These are phyloP conservation scores for Liriodendron chinense DNA, from an alignment of 164 flowering plant genomes.

Conservation along the genomic window DNA sequence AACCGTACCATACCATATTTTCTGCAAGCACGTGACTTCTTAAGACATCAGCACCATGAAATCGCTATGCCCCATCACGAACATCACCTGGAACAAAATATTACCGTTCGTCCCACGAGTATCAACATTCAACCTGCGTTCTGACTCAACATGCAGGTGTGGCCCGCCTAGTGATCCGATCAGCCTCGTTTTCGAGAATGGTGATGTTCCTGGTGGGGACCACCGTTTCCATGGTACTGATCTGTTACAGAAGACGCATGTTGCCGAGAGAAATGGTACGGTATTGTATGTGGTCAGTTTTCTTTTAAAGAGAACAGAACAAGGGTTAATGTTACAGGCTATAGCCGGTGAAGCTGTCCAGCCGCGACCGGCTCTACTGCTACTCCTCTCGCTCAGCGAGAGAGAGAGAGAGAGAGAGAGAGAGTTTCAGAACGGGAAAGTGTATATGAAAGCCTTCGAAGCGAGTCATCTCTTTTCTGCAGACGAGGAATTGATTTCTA, in stretches of 20 bases:
- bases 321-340: neutral
- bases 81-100: neutral
- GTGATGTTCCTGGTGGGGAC: no score
- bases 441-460: slow-evolving; percentile 1
- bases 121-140: neutral
- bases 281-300: neutral
- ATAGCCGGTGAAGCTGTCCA: neutral
- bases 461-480: slow-evolving; percentile 7
- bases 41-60: neutral
- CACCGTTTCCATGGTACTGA: no score
- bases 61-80: neutral
- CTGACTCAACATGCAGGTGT: neutral
- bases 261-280: no score
- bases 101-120: neutral
- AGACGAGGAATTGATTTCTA: slow-evolving; percentile 28
- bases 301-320: neutral
- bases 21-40: neutral
- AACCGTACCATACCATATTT: neutral
- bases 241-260: no score
- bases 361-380: neutral
- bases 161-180: no score
- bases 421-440: neutral
- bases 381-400: neutral
- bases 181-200: no score
- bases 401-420: neutral